Base-by-base conservation (phyloP, 805 yeast species). In the Zygoascus bituminiphila region DNA sequence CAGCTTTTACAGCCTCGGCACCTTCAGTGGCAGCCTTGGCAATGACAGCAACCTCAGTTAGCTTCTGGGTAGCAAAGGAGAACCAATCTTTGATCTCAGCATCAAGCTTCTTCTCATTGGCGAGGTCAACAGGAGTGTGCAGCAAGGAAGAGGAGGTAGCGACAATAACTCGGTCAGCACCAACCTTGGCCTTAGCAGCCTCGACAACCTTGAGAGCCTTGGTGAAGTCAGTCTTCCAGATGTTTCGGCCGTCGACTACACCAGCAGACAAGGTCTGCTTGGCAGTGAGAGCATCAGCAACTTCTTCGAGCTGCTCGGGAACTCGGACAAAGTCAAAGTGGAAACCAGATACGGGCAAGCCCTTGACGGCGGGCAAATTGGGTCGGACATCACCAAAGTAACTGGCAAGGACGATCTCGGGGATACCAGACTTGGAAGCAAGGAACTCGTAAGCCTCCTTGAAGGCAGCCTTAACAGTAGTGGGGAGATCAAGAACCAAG, bases 371-470 rank as follows among this genome's bases (percentile, higher is more conserved):
- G 58, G 73, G 75, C 68, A 89, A 74, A 86, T 93, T 93, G 75
- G 98, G 98, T 75, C 88, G 84, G 63, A 87, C 96, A 65, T 94
- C 96, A 78, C 98, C 98, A 70, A 93, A 93, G 82, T 93, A 93
- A 63, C 98, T 75, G 66, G 98, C 78, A 65, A 93, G 71, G 62
- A 83, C 73, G 61, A 93, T 71, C 71, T 84, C 81, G 71, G 95
- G 96, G 62, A 82, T 68, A 58, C 79, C 78, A 62, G 75, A 79
- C 68, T 76, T 72, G 63, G 79, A 73, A 59, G 82, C 79, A 51
- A 91, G 76, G 35, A 41, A 41, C 22, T 41, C 85, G 76, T 79
- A 93, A 66, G 98, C 95, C 54, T 79, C 77, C 79, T 87, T 81
- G 84, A 75, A 87, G 69, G 95, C 91, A 56, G 81, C 79, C 76